Base-by-base conservation (phyloP, 306 rosid species). In the Ceratonia siliqua region DNA sequence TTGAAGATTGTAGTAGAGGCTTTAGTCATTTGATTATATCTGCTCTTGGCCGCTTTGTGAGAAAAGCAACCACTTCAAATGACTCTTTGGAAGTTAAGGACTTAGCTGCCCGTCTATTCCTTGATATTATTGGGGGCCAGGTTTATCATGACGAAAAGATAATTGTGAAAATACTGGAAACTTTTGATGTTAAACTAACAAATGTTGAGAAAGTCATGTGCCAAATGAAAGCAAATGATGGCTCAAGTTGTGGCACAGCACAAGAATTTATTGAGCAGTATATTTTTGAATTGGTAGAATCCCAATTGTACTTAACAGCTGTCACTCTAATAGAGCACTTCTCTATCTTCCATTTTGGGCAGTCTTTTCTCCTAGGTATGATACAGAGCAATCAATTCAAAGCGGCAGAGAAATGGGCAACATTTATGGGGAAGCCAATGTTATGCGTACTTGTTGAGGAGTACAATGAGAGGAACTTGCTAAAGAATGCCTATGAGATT, bases 321-420 rank as follows among this genome's bases (percentile, higher is more conserved):
- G 98, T 95, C 67, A 82, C 88, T 70, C 75, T 95, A 42, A 79
- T 95, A 38, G 99, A 86, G 82, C 97, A 82, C 81, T 92, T 95
- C 82, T 88, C 91, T 36, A 86, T 90, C 72, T 53, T 73, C 63
- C 89, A 83, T 35, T 89, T 83, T 70, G 87, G 86, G 48, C 72
- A 88, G 70, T 87, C 93, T 65, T 87, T 95, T 87, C 91, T 95
- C 38, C 64, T 39, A 67, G 82, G 76, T 43, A 90, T 95, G 99
- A 73, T 95, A 68, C 79, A 85, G 71, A 81, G 53, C 59, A 86
- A 81, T 38, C 88, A 95, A 74, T 89, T 88, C 76, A 90, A 89
- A 87, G 91, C 96, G 14, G 99, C 99, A 62, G 98, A 92, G 80
- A 95, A 92, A 86, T 92, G 96, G 98, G 98, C 99, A 46, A 78